Evolutionary conservation across 2,329 filamentous ascomycete species (phyloP), one percentile per base, ranked within the genome.

Genomic region (Alternaria arbusti): DNA sequence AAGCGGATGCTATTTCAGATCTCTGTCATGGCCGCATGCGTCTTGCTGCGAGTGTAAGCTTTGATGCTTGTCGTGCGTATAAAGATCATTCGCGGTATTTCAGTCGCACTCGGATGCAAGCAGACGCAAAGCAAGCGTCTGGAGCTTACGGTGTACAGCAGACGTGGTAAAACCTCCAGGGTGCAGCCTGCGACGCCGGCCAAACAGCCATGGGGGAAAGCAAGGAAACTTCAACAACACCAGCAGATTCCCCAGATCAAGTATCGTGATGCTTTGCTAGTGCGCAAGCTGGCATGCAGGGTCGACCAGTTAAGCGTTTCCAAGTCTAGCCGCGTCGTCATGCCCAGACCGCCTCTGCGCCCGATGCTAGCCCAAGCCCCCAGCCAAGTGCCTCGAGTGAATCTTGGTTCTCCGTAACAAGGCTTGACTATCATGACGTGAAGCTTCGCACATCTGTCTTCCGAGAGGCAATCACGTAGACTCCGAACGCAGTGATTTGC

Each of bases 361-460:
- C 57, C 50, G 32, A 28, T 30, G 26, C 30, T 44, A 46, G 51
- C 62, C 68, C 65, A 70, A 71, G 69, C 65, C 57, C 44, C 49
- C 23, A 47, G 59, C 62, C 56, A 71, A 66, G 66, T 47, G 45
- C n/a, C 40, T 44, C 40, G 52, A 45, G 46, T 26, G 28, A 17
- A 40, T 57, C 55, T 62, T 62, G 54, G 47, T 45, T 43, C 11
- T 25, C 30, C 43, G 63, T 65, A 61, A 61, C 63, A 61, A 70
- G 66, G 67, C 71, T 74, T 74, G 52, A 63, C 51, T 23, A 23
- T 64, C 22, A 64, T 74, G 71, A 74, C 71, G 69, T 70, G 67
- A 59, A 64, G 63, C 60, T 68, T 63, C 50, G 67, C 59, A 30
- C 60, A 60, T 58, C 45, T 23, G 12, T 32, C 52, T 50, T 51